phyloP scores from a whole-genome alignment of 805 yeast species.

The Clavispora carvajalis region DNA sequence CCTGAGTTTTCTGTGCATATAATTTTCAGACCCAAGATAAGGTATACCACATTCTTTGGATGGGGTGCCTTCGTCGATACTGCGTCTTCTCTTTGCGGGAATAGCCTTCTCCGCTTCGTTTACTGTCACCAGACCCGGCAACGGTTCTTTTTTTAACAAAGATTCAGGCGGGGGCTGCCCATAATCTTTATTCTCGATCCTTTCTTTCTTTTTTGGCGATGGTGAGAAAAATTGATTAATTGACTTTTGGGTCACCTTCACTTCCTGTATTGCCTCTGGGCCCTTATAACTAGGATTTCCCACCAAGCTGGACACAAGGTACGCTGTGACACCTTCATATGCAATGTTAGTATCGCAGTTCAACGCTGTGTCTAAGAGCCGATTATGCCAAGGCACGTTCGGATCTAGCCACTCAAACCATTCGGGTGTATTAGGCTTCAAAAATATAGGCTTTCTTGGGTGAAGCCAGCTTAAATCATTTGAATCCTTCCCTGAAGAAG shows the following conservation, averaged over 20 bases:
- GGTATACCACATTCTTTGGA: background rate
- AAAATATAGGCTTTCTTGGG: slow-evolving; percentile 68
- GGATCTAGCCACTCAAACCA: slow-evolving; percentile 65
- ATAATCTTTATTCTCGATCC: too few relatives aligned
- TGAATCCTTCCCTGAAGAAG: slow-evolving; percentile 43
- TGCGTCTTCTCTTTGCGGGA: background rate
- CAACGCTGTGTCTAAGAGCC: slow-evolving; percentile 36
- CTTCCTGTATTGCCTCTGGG: slow-evolving; percentile 24
- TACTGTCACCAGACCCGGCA: background rate
- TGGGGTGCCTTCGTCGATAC: background rate
- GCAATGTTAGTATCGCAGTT: slow-evolving; percentile 27
- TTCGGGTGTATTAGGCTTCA: slow-evolving; percentile 52
- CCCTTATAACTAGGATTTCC: slow-evolving; percentile 55
- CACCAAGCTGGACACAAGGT: slow-evolving; percentile 55
- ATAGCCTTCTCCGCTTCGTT: slow-evolving; percentile 2
- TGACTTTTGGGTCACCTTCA: slow-evolving; percentile 16
- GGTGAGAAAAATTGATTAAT: slow-evolving; percentile 11
- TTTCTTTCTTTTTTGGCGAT: background rate
- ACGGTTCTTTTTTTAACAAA: background rate
- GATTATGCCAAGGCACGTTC: slow-evolving; percentile 30
- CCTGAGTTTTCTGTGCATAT: too few relatives aligned
- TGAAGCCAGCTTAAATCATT: slow-evolving; percentile 64
- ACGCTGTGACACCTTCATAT: slow-evolving; percentile 40
- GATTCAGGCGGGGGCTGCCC: too few relatives aligned
- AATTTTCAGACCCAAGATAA: background rate